Evolutionary conservation across 2,329 filamentous ascomycete species (phyloP), one percentile per base, ranked within the genome.

Genomic region (Coniella lustricola): DNA sequence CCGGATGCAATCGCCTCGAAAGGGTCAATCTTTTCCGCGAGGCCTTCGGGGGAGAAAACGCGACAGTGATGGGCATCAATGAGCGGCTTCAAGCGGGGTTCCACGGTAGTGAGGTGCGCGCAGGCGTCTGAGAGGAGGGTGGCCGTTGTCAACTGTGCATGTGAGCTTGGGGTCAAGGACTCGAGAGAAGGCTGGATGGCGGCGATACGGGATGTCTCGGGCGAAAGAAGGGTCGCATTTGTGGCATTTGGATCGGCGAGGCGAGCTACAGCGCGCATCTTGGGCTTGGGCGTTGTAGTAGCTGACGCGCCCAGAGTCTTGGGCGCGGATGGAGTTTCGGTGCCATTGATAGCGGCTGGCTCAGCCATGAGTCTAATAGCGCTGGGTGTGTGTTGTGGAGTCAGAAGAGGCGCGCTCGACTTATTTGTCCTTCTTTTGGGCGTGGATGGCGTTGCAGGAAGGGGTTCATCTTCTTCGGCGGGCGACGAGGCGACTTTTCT

Each of bases 11-110:
- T 75, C 49, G 81, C 83, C 57, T 85, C 84, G 61, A 96, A 98
- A 0, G 93, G 93, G 66, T 97, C 89, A 52, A 96, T 80, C 55
- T 81, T 75, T 65, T 96, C 89, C 22, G 84, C 80, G n/a, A 97
- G 70, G 0, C 90, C 89, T 54, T 85, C 83, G 0, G 88, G 78
- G 1, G 83, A 86, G 67, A 97, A 97, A 14, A 93, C 69, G 47
- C 74, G 76, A 65, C 91, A 97, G 52, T 78, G 79, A 60, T 95
- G 77, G 49, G 80, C 78, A 49, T 87, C 82, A 42, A 96, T 80
- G 16, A 95, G 66, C 0, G 77, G 72, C 58, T 80, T 77, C 62
- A 96, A 77, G 32, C 82, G 82, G 9, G 82, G 71, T 57, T 96
- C 90, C 4, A 86, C 76, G 14, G 72, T 73, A 56, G 90, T 75